Evolutionary conservation across 108 stramenopile genomes (phyloP).

Genomic region (Cyclostephanos tholiformis): DNA sequence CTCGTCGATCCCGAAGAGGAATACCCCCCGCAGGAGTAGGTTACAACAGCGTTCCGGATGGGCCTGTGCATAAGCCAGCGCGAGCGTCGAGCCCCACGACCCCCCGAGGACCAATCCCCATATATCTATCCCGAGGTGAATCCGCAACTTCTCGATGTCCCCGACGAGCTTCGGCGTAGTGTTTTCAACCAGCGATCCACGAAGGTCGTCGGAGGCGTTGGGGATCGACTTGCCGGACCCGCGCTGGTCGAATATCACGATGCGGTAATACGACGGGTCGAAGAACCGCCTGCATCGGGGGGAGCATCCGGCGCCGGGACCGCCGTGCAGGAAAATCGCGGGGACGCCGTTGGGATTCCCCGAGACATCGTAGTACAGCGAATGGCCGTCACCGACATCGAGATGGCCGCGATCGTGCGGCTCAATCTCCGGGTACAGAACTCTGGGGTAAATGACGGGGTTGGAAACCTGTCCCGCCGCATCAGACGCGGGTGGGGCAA

Average conservation of each 20-base stretch:
- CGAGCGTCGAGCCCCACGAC: slow-evolving; percentile 77
- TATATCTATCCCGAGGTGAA: slow-evolving; percentile 42
- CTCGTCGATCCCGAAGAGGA: slow-evolving; percentile 56
- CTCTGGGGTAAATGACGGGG: background rate
- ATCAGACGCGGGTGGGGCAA: background rate
- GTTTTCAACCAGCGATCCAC: slow-evolving; percentile 26
- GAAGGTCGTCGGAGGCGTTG: slow-evolving; percentile 17
- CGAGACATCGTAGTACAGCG: slow-evolving; percentile 21
- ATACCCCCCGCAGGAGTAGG: slow-evolving; percentile 70
- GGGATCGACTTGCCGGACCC: slow-evolving; percentile 63
- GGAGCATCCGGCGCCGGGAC: slow-evolving; percentile 69
- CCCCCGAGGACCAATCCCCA: slow-evolving; percentile 78
- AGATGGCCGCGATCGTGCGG: background rate
- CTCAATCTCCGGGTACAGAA: slow-evolving; percentile 4
- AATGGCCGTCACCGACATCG: slow-evolving; percentile 31
- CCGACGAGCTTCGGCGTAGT: slow-evolving; percentile 55
- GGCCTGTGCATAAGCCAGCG: slow-evolving; percentile 66
- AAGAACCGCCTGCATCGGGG: slow-evolving; percentile 64
- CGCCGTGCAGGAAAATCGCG: slow-evolving; percentile 74
- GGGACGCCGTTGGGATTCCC: slow-evolving; percentile 2
- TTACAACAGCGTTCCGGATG: slow-evolving; percentile 48
- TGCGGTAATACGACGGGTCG: slow-evolving; percentile 57
- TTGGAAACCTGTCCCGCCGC: background rate
- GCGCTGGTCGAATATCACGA: slow-evolving; percentile 76
- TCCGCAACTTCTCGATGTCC: slow-evolving; percentile 67